Conservation (phyloP, 345 rosid genomes). For the Nephelium lappaceum region DNA sequence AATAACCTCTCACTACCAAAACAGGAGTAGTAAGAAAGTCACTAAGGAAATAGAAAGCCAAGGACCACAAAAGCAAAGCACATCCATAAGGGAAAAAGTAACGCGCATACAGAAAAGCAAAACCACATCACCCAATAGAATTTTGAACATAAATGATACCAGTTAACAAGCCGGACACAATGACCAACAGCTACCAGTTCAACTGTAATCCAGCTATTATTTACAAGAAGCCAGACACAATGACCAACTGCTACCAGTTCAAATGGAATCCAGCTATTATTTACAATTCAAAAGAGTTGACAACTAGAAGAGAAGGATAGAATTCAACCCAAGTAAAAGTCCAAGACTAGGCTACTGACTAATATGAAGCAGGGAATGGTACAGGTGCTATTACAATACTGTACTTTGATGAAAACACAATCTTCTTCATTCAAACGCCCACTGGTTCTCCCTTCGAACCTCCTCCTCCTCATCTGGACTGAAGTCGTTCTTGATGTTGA, state of each 20-base stretch:
- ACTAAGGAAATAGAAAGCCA: not conserved
- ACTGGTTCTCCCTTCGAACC: slow-evolving; percentile 65
- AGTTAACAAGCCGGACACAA: not conserved
- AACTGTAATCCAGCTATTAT: not conserved
- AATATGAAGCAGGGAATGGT: not conserved
- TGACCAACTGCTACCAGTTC: not conserved
- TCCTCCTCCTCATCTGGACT: slow-evolving; percentile 63
- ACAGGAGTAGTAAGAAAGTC: not conserved
- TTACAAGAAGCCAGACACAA: not conserved
- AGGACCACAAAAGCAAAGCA: not conserved
- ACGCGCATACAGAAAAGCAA: not conserved
- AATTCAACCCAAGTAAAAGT: not conserved
- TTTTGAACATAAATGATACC: not conserved
- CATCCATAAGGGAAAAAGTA: not conserved
- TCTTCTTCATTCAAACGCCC: slow-evolving; percentile 63
- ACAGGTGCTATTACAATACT: not conserved
- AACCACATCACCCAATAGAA: not conserved
- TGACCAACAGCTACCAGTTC: not conserved
- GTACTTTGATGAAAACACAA: not conserved
- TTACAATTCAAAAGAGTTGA: not conserved
- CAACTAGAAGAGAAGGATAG: not conserved
- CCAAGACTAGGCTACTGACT: not conserved
- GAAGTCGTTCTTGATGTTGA: slow-evolving; percentile 62
- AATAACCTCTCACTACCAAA: too few relatives aligned
- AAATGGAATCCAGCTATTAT: not conserved